Base-by-base conservation (phyloP, 164 flowering plant species). In the Tetracentron sinense region DNA sequence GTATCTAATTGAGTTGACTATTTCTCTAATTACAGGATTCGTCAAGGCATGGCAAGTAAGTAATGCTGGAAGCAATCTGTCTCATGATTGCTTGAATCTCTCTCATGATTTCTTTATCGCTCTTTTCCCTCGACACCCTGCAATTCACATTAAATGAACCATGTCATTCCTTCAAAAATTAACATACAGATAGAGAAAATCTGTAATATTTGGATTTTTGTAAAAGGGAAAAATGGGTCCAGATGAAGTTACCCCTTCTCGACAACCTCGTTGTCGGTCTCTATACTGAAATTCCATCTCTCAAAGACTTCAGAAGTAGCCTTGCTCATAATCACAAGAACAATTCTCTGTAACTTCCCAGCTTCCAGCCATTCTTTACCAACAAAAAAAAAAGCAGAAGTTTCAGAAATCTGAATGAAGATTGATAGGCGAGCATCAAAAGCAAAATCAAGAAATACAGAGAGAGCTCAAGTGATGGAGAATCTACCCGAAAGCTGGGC, bases 41-140 rank as follows among this genome's bases (percentile, higher is more conserved):
- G 63, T 95, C 97, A 12, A 92, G 85, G 81, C 97, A 92, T 6
- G 99, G 96, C 87, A 95, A 69, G 75, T 95, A 91, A 49, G 97
- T 85, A 38, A 95, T 90, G 77, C 92, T 85, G 25, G 97, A 89
- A 19, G 92, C 92, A 59, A 92, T 89, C 82, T 95, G 96, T 26
- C 96, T 73, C 97, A 95, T 95, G 56, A 95, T 88, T 19, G 96
- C 97, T 75, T 92, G 99, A 56, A 92, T 95, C 71, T 95, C 99
- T 69, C 97, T 88, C 99, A 95, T 92, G 3, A 94, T 94, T 69
- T 94, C 97, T 62, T 91, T 94, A 67, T 94, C 97, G 77, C 97
- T 91, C 82, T 94, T 94, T 73, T 89, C 99, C 77, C 83, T 87
- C 26, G 96, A 86, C 28, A 84, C 92, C 23, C 99, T 94, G 78